Base-by-base conservation (phyloP, 1,139 yeast species). In the Debaryomycetaceae sp. region DNA sequence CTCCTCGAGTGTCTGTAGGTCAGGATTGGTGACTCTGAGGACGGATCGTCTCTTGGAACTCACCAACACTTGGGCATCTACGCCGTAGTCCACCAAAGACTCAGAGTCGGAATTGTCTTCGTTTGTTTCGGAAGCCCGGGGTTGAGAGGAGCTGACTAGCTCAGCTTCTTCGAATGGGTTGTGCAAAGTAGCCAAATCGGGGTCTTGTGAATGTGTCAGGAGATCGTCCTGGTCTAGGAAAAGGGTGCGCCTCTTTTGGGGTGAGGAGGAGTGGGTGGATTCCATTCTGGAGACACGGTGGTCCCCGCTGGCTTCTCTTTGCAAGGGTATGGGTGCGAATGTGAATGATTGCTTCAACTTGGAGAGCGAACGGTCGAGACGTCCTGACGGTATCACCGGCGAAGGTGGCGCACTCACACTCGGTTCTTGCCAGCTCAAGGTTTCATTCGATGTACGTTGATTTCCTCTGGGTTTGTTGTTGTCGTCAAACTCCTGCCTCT, bases 61-160 rank as follows among this genome's bases (percentile, higher is more conserved):
- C 7, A 85, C 91, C 49, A 86, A 63, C 6, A 86, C 86, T 58
- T 85, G 93, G 0, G 83, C 91, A 49, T 85, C 91, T 51, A 84
- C 63, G 36, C 75, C 70, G 36, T 70, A 70, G 49, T 76, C 76
- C 9, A 72, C 57, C 5, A 62, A 58, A 4, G 54, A 51, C 20
- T 57, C 58, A n/a, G 59, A 51, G 36, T 62, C 65, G 7, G 59
- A 50, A 22, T 45, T 40, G 7, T 24, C 13, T 8, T 36, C 33
- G 9, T 37, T 24, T 9, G 37, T 53, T 36, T 68, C 65, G 20
- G 20, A 17, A 31, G 68, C 67, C 29, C 61, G 29, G 33, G 17
- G 9, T 36, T 66, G 69, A 13, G 58, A 6, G 35, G n/a, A 4
- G 13, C 31, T 27, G 31, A 11, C 3, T 8, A 11, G 31, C 11